phyloP scores from a whole-genome alignment of 129 eudicot species.

The Smallanthus sonchifolius region DNA sequence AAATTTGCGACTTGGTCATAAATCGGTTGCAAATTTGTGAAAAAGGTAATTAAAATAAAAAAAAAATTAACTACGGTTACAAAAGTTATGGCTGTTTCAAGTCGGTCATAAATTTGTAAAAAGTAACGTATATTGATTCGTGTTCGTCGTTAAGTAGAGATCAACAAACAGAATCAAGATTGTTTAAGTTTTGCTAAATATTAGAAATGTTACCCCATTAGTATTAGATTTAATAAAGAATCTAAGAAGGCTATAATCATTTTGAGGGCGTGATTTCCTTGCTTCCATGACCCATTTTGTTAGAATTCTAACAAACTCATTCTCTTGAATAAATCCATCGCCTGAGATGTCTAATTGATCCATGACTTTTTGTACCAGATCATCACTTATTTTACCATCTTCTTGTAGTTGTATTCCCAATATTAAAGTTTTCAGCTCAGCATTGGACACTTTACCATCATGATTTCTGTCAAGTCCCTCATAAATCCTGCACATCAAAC shows the following conservation, averaged over 20 bases:
- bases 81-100: too few species aligned
- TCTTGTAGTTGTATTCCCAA: slow-evolving; percentile 47
- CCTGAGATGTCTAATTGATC: slow-evolving; percentile 44
- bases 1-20: too few species aligned
- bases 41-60: too few species aligned
- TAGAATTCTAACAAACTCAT: slow-evolving; percentile 44
- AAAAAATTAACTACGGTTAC: too few species aligned
- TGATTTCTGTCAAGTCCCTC: slow-evolving; percentile 39
- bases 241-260: slow-evolving; percentile 21
- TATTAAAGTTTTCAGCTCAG: slow-evolving; percentile 47
- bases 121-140: too few species aligned
- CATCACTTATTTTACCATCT: slow-evolving; percentile 30
- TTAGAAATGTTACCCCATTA: slow-evolving; percentile 28
- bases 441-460: slow-evolving; percentile 34
- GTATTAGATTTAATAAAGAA: slow-evolving; percentile 11
- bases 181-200: not conserved
- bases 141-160: too few species aligned
- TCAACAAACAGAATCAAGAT: too few species aligned
- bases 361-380: slow-evolving; percentile 32
- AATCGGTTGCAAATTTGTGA: too few species aligned
- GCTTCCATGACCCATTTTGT: slow-evolving; percentile 36
- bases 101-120: too few species aligned
- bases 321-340: slow-evolving; percentile 36
- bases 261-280: slow-evolving; percentile 8
- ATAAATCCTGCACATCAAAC: slow-evolving; percentile 37